Evolutionary conservation across 2,329 filamentous ascomycete species (phyloP), one percentile per base, ranked within the genome.

Genomic region (Penicillium expansum): DNA sequence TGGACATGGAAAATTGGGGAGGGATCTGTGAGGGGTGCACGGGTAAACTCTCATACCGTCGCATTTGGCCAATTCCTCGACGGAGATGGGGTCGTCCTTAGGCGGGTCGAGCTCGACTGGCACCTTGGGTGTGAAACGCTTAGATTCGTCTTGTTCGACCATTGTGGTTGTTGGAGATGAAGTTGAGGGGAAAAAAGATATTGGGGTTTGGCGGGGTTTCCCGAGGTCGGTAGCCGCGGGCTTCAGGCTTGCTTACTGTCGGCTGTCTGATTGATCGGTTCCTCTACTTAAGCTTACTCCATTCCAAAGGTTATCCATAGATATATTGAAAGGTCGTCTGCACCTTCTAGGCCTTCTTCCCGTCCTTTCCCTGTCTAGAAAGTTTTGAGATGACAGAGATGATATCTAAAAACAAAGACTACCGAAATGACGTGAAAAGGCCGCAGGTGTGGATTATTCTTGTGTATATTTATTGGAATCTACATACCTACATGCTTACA

Each of bases 51-150:
- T 74, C 86, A 69, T 80, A 96, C 94, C 94, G 72, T 94, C 86
- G 67, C 91, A 91, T 73, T 89, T 88, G 38, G 87, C 82, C 60
- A 99, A 82, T 67, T 93, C 86, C 57, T 94, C 90, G 1, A 82
- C 69, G n/a, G 87, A 86, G 67, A 99, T 97, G 37, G 84, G 83
- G 68, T 97, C 92, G 71, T 91, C 83, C 78, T 95, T 97, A 14
- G 94, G 94, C 37, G 91, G 88, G 56, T 88, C 82, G 57, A 99
- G 84, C 56, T 86, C 58, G 56, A 78, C 73, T 4, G 75, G 72
- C 6, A 70, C 64, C 56, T 77, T 78, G 45, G 76, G 76, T 13
- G 69, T 66, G 58, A 78, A 78, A 50, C 71, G 69, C 62, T 76
- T 75, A 38, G 66, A 57, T 43, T 67, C 47, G 33, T 65, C 64